Conservation (phyloP, 371 early-diverging fungal species). For the Mucor mucedo region DNA sequence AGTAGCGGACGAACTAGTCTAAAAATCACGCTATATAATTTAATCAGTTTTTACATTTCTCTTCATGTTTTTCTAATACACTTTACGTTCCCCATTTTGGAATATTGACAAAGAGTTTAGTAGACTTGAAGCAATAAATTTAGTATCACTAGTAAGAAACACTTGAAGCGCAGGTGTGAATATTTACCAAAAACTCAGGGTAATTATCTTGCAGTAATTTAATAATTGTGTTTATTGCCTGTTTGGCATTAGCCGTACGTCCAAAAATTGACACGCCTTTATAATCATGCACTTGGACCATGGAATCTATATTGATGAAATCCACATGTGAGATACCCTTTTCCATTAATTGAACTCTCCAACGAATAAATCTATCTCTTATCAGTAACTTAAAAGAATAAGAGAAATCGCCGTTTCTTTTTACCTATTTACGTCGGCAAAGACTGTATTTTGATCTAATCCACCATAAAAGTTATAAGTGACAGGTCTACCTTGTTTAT, state of each 20-base stretch:
- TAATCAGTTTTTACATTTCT: not conserved
- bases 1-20: conserved; percentile 58
- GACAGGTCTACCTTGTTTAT: conserved; percentile 59
- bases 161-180: conserved; percentile 19
- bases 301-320: conserved; percentile 58
- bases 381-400: not conserved
- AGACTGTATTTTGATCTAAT: conserved; percentile 58
- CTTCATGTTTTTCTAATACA: not conserved
- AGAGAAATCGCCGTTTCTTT: not conserved
- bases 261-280: conserved; percentile 57
- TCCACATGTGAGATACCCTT: conserved; percentile 57
- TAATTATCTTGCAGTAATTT: conserved; percentile 69
- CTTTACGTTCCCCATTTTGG: conserved; percentile 65
- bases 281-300: conserved; percentile 71
- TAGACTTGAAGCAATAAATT: conserved; percentile 22
- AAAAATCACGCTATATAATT: conserved; percentile 51
- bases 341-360: conserved; percentile 70
- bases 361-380: conserved; percentile 56
- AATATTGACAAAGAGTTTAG: conserved; percentile 64
- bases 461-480: conserved; percentile 69
- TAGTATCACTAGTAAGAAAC: not conserved
- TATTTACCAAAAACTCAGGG: conserved; percentile 56
- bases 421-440: conserved; percentile 56
- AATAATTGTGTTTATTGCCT: conserved; percentile 57
- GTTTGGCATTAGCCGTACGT: conserved; percentile 55